Evolutionary conservation across 345 rosid genomes (phyloP), one percentile per base, ranked within the genome.

Genomic region (Sonneratia alba): DNA sequence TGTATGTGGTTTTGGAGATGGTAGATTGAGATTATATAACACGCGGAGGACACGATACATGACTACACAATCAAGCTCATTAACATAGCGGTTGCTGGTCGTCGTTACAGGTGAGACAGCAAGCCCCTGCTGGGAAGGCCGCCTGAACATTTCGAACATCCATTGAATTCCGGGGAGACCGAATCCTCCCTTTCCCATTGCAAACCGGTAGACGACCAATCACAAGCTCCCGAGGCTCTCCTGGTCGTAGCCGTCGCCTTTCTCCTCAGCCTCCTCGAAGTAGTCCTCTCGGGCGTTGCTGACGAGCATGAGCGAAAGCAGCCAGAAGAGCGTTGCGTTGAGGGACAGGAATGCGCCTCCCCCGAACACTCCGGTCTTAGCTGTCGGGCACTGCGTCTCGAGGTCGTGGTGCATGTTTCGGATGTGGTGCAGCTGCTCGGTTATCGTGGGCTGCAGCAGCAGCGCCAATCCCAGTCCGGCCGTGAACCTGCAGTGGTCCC

Each of bases 311-410:
- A 92, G 83, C 38, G 96, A 81, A 57, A 89, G 83, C 71, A 92
- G 67, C 96, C 96, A 92, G 82, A 92, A 87, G 72, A 88, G 88
- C 53, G 91, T 79, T 14, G 96, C 84, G 76, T 89, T 92, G 19
- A 89, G 87, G 15, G 96, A 92, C 24, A 88, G 81, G 76, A 89
- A 89, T 7, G 97, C 96, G 36, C 92, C 92, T 2, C 97, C 97
- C 47, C 96, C 96, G 4, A 92, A 83, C 64, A 89, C 80, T 63
- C 96, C 96, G 27, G 96, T 87, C 80, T 89, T 92, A 27, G 97
- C 97, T 0, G 97, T 89, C 36, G 87, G 91, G 84, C 97, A 92
- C 8, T n/a, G 74, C 13, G 86, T 79, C 51, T 79, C 68, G 10
- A 78, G 71, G 76, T 83, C 82, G 45, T 53, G 78, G 73, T 92